Evolutionary conservation across 2,329 filamentous ascomycete species (phyloP).

Genomic region (Immersiporthe knoxdaviesiana): DNA sequence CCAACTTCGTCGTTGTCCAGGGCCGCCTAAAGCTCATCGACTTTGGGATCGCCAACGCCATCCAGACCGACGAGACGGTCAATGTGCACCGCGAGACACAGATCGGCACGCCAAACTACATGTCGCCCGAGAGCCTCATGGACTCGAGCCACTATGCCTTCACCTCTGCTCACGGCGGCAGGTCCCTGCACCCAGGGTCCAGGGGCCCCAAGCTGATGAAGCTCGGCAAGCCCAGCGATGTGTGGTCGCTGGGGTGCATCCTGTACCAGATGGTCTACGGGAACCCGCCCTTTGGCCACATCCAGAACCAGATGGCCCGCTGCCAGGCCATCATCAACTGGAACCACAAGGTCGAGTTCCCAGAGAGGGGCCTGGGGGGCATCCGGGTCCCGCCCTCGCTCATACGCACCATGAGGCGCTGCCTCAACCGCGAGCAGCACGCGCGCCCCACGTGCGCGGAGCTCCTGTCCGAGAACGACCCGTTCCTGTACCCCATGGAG

Average conservation of each 20-base stretch:
- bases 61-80: conserved; percentile 91
- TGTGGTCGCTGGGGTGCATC: conserved; percentile 96
- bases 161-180: conserved; percentile 45
- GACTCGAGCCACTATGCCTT: conserved; percentile 69
- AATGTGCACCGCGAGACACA: conserved; percentile 97
- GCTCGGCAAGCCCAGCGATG: conserved; percentile 90
- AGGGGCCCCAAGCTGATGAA: conserved; percentile 79
- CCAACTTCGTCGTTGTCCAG: conserved; percentile 92
- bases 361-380: conserved; percentile 69
- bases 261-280: conserved; percentile 98
- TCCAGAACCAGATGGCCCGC: conserved; percentile 81
- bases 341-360: conserved; percentile 73
- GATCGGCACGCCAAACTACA: conserved; percentile 96
- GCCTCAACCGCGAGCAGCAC: conserved; percentile 64
- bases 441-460: conserved; percentile 67
- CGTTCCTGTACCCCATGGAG: conserved; percentile 67
- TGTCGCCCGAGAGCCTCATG: conserved; percentile 93
- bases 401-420: conserved; percentile 64
- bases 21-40: conserved; percentile 94
- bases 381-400: conserved; percentile 61
- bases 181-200: conserved; percentile 37
- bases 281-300: conserved; percentile 92
- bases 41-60: conserved; percentile 97
- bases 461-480: conserved; percentile 60
- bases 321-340: conserved; percentile 87